Evolutionary conservation across 2,329 filamentous ascomycete species (phyloP).

Genomic region (Fusarium papillatum): DNA sequence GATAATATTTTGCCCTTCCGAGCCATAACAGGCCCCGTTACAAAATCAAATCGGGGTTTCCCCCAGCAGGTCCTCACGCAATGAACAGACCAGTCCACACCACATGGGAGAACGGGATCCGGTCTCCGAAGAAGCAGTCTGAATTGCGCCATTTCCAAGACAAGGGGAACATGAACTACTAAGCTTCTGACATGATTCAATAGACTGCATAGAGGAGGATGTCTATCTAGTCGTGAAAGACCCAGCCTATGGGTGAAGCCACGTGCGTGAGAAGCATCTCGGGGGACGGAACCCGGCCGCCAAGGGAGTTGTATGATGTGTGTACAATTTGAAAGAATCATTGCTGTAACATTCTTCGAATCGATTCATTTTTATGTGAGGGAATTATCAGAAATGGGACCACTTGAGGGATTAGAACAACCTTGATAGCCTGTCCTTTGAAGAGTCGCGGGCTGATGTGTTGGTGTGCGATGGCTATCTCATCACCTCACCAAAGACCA

Average conservation of each 20-base stretch:
- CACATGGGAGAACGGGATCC: neutral
- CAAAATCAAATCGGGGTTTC: neutral
- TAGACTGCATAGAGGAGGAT: neutral
- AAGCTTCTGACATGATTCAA: neutral
- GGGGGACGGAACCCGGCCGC: neutral
- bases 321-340: neutral
- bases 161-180: neutral
- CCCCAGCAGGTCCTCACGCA: neutral
- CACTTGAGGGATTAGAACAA: neutral
- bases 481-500: neutral
- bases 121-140: neutral
- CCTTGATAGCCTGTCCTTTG: neutral
- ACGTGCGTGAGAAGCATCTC: neutral
- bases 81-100: neutral
- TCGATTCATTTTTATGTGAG: neutral
- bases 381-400: neutral
- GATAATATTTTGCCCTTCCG: neutral
- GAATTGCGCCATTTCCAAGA: neutral
- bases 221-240: neutral
- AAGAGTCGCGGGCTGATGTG: neutral
- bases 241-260: neutral
- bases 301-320: neutral
- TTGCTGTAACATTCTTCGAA: fast-evolving
- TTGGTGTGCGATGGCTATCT: neutral
- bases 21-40: neutral